These are phyloP conservation scores for Phyllosticta capitalensis DNA, from an alignment of 2,329 filamentous ascomycete genomes.

Conservation along the genomic window DNA sequence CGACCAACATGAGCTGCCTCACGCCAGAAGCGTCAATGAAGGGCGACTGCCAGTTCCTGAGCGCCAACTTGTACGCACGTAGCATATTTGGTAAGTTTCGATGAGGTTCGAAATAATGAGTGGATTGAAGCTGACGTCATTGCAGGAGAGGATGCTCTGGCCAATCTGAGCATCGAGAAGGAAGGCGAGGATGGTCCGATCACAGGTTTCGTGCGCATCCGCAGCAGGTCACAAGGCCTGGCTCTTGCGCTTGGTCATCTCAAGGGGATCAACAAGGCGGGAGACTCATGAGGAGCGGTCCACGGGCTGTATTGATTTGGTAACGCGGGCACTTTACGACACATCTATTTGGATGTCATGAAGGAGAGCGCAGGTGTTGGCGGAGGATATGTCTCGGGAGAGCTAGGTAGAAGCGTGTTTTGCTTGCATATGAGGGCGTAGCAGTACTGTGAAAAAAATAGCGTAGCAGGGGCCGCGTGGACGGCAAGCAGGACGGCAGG, in stretches of 20 bases:
- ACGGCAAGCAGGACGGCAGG: background rate
- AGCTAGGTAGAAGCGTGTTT: background rate
- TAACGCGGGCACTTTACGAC: background rate
- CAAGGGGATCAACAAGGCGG: slow-evolving; percentile 67
- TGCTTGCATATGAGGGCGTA: background rate
- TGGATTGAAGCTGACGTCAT: background rate
- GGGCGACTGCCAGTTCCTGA: slow-evolving; percentile 96
- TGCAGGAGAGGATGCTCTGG: slow-evolving; percentile 90
- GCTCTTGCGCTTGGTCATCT: slow-evolving; percentile 87
- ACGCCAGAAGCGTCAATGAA: slow-evolving; percentile 94
- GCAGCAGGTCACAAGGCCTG: slow-evolving; percentile 90
- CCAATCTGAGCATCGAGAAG: slow-evolving; percentile 96
- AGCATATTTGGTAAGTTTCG: slow-evolving; percentile 87
- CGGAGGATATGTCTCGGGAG: background rate
- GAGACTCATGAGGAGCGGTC: slow-evolving; percentile 5
- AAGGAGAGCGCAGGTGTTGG: background rate
- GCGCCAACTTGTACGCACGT: slow-evolving; percentile 89
- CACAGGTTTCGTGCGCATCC: slow-evolving; percentile 94
- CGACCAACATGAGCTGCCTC: slow-evolving; percentile 96
- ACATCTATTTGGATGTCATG: background rate
- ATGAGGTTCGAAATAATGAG: background rate
- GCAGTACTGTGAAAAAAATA: background rate
- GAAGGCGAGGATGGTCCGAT: slow-evolving; percentile 92
- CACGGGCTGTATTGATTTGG: background rate
- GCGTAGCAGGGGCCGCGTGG: background rate